These are phyloP conservation scores for Apiospora saccharicola DNA, from an alignment of 2,329 filamentous ascomycete genomes.

Conservation along the genomic window DNA sequence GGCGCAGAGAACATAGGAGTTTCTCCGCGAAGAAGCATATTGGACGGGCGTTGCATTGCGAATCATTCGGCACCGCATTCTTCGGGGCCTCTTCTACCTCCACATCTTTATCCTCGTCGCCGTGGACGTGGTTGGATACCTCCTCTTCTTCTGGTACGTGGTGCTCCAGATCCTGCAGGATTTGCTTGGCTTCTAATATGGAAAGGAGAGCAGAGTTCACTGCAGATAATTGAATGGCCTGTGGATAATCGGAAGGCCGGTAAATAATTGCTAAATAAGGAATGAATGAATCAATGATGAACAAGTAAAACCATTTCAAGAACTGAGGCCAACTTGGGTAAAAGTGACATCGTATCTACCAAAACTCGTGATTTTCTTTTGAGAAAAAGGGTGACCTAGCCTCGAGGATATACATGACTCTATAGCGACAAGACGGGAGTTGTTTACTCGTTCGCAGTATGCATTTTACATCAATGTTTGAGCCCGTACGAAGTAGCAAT, in stretches of 20 bases:
- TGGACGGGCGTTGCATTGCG: background rate
- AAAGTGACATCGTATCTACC: background rate
- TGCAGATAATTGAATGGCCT: background rate
- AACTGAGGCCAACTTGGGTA: background rate
- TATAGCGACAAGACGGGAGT: background rate
- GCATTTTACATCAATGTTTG: too few species aligned
- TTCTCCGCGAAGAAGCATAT: background rate
- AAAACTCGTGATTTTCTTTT: background rate
- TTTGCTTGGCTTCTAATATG: background rate
- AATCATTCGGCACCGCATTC: background rate
- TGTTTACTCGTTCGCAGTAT: too few species aligned
- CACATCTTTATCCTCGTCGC: background rate
- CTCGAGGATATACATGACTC: background rate
- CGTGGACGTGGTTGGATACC: background rate
- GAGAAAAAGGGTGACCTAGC: background rate
- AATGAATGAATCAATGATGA: background rate
- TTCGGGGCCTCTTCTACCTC: background rate
- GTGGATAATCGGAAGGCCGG: background rate
- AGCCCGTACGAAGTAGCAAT: too few species aligned
- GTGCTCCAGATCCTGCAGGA: background rate
- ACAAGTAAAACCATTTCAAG: background rate
- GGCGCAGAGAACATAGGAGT: background rate
- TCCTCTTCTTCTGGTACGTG: background rate
- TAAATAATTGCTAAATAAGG: slow-evolving; percentile 12
- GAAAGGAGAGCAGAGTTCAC: background rate